Percentiles rank a stretch among this genome's conserved stretches.
Evolutionary conservation across 148 eudicot species (phyloP).

Genomic region (Polygonum aviculare): DNA sequence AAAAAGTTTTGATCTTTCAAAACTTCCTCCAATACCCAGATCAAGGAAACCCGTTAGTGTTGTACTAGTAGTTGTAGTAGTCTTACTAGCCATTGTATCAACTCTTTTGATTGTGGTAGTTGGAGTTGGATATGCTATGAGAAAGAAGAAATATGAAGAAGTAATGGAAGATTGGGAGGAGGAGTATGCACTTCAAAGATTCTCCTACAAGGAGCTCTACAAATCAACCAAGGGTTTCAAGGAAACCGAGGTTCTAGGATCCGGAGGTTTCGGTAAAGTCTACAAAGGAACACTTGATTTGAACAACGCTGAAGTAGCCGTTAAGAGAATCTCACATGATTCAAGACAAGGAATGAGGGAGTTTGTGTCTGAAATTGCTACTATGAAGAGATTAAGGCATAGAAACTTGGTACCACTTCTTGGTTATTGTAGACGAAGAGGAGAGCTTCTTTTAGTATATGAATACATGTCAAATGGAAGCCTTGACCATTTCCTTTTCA

Average conservation of each 20-base stretch:
- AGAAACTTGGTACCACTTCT: slow-evolving; percentile 13
- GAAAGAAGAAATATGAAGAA: slow-evolving; percentile 7
- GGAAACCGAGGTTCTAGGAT: slow-evolving; percentile 2
- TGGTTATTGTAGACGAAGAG: slow-evolving; percentile 8
- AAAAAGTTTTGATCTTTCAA: background rate
- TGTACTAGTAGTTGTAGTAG: background rate
- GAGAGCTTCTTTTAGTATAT: slow-evolving; percentile 14
- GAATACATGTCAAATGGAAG: slow-evolving; percentile 16
- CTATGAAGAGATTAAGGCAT: slow-evolving; percentile 11
- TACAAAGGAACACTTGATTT: slow-evolving; percentile 7
- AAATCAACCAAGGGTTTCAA: slow-evolving; percentile 12
- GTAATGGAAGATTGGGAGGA: slow-evolving; percentile 9
- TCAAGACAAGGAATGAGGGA: slow-evolving; percentile 13
- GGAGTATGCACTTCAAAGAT: slow-evolving; percentile 8
- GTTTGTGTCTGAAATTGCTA: slow-evolving; percentile 8
- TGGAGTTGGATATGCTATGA: background rate
- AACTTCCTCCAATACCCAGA: background rate
- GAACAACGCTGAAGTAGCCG: slow-evolving; percentile 3
- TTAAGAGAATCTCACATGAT: slow-evolving; percentile 9
- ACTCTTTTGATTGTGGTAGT: background rate
- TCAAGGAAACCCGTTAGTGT: background rate
- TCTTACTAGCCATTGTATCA: background rate
- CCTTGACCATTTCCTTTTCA: slow-evolving; percentile 11
- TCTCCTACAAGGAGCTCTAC: slow-evolving; percentile 5
- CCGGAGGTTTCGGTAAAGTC: slow-evolving; percentile 9